Conservation (phyloP, 2,329 filamentous ascomycete genomes). For the Botrytis deweyae region DNA sequence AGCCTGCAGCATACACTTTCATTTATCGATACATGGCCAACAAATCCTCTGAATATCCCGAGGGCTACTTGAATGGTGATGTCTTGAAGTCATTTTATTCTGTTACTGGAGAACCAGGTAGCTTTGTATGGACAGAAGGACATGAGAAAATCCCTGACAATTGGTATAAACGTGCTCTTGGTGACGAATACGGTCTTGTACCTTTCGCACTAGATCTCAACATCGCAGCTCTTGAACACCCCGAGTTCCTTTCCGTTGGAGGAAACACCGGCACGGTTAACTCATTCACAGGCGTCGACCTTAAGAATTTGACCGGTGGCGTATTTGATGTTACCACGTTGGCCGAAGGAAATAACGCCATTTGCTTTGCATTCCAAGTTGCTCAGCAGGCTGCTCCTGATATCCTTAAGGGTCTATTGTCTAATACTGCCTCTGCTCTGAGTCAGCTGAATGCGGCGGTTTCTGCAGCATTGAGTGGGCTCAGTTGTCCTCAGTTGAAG, state of each 20-base stretch:
- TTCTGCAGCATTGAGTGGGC: not conserved
- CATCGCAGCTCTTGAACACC: conserved; percentile 42
- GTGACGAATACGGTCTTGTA: conserved; percentile 43
- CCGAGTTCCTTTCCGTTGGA: conserved; percentile 48
- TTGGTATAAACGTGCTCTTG: conserved; percentile 30
- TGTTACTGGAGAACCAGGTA: conserved; percentile 27
- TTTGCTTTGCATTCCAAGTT: conserved; percentile 46
- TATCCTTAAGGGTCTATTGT: conserved; percentile 43
- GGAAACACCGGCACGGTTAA: conserved; percentile 54
- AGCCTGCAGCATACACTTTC: conserved; percentile 37
- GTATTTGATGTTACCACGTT: conserved; percentile 46
- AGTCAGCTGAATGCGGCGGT: conserved; percentile 29
- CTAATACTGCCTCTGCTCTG: conserved; percentile 36
- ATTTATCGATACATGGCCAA: conserved; percentile 38
- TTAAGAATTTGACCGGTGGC: conserved; percentile 46
- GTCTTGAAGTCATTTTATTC: conserved; percentile 30
- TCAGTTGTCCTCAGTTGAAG: conserved; percentile 21
- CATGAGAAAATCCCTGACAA: conserved; percentile 30
- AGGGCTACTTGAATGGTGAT: conserved; percentile 36
- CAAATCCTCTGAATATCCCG: conserved; percentile 36
- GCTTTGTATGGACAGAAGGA: conserved; percentile 26
- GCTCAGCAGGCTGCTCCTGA: conserved; percentile 45
- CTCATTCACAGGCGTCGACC: conserved; percentile 49
- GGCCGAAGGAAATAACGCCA: conserved; percentile 48
- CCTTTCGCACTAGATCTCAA: conserved; percentile 43